phyloP scores from a whole-genome alignment of 257 asterid species.

The Solanum sejunctum region DNA sequence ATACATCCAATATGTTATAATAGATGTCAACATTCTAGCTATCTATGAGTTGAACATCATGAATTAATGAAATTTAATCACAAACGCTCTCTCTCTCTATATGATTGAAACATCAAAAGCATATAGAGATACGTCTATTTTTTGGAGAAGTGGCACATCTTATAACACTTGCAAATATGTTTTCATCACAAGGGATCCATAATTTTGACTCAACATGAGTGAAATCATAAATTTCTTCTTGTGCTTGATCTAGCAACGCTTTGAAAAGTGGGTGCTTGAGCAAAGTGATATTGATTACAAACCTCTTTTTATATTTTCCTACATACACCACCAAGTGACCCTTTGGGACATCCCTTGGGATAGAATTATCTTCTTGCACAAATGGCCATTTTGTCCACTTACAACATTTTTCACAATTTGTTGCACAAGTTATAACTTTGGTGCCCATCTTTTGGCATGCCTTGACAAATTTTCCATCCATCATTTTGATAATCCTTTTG shows the following conservation, averaged over 20 bases:
- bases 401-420: slow-evolving; percentile 30
- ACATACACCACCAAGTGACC: slow-evolving; percentile 85
- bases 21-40: not conserved
- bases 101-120: slow-evolving; percentile 18
- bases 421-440: slow-evolving; percentile 21
- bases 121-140: slow-evolving; percentile 17
- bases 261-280: slow-evolving; percentile 68
- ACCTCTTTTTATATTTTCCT: slow-evolving; percentile 57
- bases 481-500: slow-evolving; percentile 14
- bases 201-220: slow-evolving; percentile 41
- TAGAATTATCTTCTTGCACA: slow-evolving; percentile 26
- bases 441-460: slow-evolving; percentile 31
- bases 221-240: slow-evolving; percentile 59
- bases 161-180: slow-evolving; percentile 50
- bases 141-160: slow-evolving; percentile 57
- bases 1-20: not conserved
- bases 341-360: slow-evolving; percentile 75
- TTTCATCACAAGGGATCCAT: slow-evolving; percentile 76
- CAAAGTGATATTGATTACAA: slow-evolving; percentile 54
- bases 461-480: slow-evolving; percentile 29
- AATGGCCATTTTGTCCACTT: slow-evolving; percentile 34
- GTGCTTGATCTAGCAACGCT: slow-evolving; percentile 74
- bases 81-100: not conserved
- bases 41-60: not conserved
- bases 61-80: not conserved